Conservation (phyloP, 768 basidiomycete genomes). For the Saitozyma podzolica region DNA sequence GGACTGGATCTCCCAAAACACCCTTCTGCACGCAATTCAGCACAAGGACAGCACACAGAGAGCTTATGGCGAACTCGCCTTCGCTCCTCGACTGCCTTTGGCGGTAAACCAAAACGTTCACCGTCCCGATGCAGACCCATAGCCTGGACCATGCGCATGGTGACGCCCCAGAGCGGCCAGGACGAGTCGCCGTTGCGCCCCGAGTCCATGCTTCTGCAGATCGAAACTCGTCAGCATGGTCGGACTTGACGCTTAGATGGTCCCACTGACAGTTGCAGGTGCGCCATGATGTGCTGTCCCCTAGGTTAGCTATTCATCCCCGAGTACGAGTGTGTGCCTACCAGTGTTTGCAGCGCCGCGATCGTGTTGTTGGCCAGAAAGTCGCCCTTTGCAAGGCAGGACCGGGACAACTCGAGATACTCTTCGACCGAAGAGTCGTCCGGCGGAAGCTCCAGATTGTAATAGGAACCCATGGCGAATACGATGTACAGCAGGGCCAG, state of each 20-base stretch:
- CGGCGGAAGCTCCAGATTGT: slow-evolving; percentile 23
- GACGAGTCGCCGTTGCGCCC: slow-evolving; percentile 33
- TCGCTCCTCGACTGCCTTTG: slow-evolving; percentile 9
- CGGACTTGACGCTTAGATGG: no score
- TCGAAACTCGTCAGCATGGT: not conserved
- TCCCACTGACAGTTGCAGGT: slow-evolving; percentile 19
- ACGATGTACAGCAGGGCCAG: slow-evolving; percentile 23
- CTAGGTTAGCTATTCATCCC: not conserved
- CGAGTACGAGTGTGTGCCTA: not conserved
- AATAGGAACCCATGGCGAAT: slow-evolving; percentile 22
- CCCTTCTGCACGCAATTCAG: no score
- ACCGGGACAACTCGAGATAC: slow-evolving; percentile 8
- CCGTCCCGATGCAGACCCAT: slow-evolving; percentile 26
- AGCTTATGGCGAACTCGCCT: not conserved
- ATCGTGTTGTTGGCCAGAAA: slow-evolving; percentile 27
- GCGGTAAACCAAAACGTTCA: slow-evolving; percentile 7
- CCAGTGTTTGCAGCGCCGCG: slow-evolving; percentile 21
- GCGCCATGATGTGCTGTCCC: slow-evolving; percentile 17
- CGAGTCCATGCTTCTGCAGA: slow-evolving; percentile 21
- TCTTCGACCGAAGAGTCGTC: slow-evolving; percentile 13
- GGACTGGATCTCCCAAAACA: slow-evolving; percentile 21
- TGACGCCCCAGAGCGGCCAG: slow-evolving; percentile 36
- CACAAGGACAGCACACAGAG: no score
- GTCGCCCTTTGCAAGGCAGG: slow-evolving; percentile 15
- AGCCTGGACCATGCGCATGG: slow-evolving; percentile 27